Conservation (phyloP, 352 stramenopile species). For the Blastocystis sp. region DNA sequence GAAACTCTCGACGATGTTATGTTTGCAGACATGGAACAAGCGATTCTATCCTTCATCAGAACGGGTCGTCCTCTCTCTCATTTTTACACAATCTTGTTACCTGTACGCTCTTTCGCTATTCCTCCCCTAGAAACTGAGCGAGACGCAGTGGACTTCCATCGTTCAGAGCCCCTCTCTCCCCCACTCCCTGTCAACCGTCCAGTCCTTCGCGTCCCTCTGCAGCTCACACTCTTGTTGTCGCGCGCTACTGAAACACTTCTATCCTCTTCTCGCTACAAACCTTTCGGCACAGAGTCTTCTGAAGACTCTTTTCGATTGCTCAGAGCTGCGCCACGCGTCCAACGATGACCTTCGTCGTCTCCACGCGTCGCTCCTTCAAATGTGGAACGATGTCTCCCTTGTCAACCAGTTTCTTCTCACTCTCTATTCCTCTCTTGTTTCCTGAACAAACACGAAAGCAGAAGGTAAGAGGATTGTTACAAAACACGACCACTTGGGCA, state of each 20-base stretch:
- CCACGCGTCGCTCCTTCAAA: neutral
- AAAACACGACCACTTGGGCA: neutral
- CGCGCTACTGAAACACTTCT: neutral
- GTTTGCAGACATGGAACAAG: neutral
- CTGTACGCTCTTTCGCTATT: neutral
- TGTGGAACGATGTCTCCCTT: neutral
- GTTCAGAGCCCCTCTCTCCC: neutral
- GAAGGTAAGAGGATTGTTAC: neutral
- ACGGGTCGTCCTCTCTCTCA: neutral
- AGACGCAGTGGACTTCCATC: neutral
- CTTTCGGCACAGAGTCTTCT: neutral
- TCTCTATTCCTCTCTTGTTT: neutral
- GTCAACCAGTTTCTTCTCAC: neutral
- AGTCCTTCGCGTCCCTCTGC: neutral
- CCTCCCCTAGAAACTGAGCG: neutral
- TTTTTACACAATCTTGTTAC: neutral
- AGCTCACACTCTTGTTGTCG: neutral
- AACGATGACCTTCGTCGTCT: neutral
- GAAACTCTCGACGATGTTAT: neutral
- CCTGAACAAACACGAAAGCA: conserved; percentile 25
- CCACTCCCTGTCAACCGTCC: neutral
- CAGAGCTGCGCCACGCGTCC: neutral
- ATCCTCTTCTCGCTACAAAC: neutral
- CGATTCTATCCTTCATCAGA: neutral
- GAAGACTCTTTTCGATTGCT: neutral